These are phyloP conservation scores for Hypoxylon crocopeplum DNA, from an alignment of 495 filamentous ascomycete genomes.

Conservation along the genomic window DNA sequence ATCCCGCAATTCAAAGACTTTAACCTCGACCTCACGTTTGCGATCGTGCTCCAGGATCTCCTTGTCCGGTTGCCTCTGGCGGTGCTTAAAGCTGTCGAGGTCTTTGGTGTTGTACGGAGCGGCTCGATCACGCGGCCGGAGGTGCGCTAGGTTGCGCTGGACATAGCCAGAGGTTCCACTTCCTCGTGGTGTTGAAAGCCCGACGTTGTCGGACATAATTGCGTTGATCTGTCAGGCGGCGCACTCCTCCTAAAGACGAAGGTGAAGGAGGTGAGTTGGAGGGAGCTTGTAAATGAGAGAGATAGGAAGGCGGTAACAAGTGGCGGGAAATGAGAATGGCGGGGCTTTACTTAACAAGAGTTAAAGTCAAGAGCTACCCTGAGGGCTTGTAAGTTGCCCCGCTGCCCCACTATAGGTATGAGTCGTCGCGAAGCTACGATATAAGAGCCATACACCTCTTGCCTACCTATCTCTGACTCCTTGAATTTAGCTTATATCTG, in stretches of 20 bases:
- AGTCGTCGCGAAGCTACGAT: slow-evolving; percentile 14
- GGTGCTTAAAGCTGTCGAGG: slow-evolving; percentile 65
- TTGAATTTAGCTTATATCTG: too few relatives aligned
- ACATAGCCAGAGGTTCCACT: slow-evolving; percentile 97
- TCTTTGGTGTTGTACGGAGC: slow-evolving; percentile 69
- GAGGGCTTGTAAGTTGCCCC: slow-evolving; percentile 20
- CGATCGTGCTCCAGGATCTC: slow-evolving; percentile 94
- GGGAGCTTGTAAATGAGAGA: background rate
- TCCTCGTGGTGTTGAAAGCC: slow-evolving; percentile 92
- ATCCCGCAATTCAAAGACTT: slow-evolving; percentile 90
- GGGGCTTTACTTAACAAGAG: slow-evolving; percentile 6
- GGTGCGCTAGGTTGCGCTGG: slow-evolving; percentile 89
- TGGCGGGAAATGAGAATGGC: slow-evolving; percentile 20
- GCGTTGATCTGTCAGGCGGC: slow-evolving; percentile 5
- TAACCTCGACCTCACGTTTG: slow-evolving; percentile 85
- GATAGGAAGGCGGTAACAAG: slow-evolving; percentile 29
- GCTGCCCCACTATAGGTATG: slow-evolving; percentile 31
- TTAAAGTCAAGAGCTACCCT: slow-evolving; percentile 12
- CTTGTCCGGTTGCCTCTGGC: slow-evolving; percentile 85
- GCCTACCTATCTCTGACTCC: too few relatives aligned
- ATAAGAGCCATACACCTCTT: too few relatives aligned
- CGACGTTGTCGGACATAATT: slow-evolving; percentile 95
- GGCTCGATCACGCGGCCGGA: slow-evolving; percentile 73
- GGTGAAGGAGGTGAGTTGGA: background rate
- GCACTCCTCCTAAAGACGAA: background rate